These are phyloP conservation scores for Blakeslea trispora DNA, from an alignment of 371 early-diverging fungal genomes.

Conservation along the genomic window DNA sequence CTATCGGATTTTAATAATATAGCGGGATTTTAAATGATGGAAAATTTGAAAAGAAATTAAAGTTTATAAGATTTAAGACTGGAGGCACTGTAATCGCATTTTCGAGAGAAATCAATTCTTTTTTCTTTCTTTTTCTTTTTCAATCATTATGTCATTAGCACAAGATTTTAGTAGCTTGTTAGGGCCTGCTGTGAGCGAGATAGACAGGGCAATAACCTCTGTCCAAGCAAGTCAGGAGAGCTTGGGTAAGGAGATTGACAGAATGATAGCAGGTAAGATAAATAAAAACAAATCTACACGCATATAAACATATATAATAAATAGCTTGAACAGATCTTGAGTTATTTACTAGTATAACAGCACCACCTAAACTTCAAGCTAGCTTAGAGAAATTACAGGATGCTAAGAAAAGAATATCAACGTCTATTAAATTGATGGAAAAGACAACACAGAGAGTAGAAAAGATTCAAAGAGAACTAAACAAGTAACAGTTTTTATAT, in stretches of 20 bases:
- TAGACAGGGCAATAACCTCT: conserved; percentile 55
- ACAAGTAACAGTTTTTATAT: too few species aligned
- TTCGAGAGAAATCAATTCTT: not conserved
- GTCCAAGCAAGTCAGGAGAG: conserved; percentile 56
- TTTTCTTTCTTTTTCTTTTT: conserved; percentile 3
- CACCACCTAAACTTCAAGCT: conserved; percentile 55
- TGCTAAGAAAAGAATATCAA: conserved; percentile 49
- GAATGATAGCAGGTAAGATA: conserved; percentile 51
- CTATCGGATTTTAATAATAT: too few species aligned
- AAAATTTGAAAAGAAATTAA: too few species aligned
- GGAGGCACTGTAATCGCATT: too few species aligned
- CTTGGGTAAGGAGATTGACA: conserved; percentile 60
- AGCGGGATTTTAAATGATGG: too few species aligned
- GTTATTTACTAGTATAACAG: conserved; percentile 51
- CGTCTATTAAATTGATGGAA: conserved; percentile 47
- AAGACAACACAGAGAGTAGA: conserved; percentile 53
- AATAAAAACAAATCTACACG: not conserved
- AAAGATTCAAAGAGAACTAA: conserved; percentile 35
- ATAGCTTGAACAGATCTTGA: too few species aligned
- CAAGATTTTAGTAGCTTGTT: conserved; percentile 50
- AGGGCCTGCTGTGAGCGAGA: conserved; percentile 53
- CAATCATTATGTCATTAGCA: conserved; percentile 25
- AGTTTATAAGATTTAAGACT: too few species aligned
- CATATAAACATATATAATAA: too few species aligned
- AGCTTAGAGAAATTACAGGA: conserved; percentile 50